Evolutionary conservation across 768 basidiomycete genomes (phyloP).

Genomic region (Sistotremastrum suecicum): DNA sequence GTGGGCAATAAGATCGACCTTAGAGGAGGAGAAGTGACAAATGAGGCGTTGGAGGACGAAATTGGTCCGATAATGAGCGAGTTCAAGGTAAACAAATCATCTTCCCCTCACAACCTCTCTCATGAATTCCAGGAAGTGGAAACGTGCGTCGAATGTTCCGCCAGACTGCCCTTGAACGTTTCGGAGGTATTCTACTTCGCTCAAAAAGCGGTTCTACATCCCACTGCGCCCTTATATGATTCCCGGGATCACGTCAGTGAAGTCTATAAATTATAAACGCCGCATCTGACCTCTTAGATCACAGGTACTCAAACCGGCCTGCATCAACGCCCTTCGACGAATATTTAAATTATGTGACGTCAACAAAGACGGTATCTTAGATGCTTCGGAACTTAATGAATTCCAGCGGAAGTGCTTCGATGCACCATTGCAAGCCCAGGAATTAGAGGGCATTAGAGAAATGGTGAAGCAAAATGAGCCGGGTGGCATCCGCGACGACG

Average conservation of each 20-base stretch:
- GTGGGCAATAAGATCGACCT: conserved; percentile 98
- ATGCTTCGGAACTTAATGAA: conserved; percentile 85
- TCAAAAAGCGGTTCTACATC: conserved; percentile 93
- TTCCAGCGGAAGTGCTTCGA: conserved; percentile 98
- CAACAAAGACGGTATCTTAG: conserved; percentile 88
- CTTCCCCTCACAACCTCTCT: background rate
- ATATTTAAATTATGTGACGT: conserved; percentile 96
- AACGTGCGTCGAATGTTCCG: conserved; percentile 96
- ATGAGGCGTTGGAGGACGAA: conserved; percentile 87
- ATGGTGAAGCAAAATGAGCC: conserved; percentile 75
- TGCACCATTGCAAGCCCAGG: conserved; percentile 79
- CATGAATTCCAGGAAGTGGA: conserved; percentile 69
- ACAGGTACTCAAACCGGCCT: conserved; percentile 86
- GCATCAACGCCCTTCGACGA: conserved; percentile 71
- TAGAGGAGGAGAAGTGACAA: conserved; percentile 84
- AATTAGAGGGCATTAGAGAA: conserved; percentile 91
- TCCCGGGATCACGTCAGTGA: conserved; percentile 81
- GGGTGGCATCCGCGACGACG: conserved; percentile 59
- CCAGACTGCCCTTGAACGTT: conserved; percentile 77
- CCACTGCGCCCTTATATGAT: conserved; percentile 93
- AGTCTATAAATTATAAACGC: background rate
- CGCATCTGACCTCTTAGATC: background rate
- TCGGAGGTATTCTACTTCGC: conserved; percentile 98
- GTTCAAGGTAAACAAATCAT: conserved; percentile 60
- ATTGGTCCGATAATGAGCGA: conserved; percentile 96